phyloP scores from a whole-genome alignment of 441 rosid species.

The Iberis amara region DNA sequence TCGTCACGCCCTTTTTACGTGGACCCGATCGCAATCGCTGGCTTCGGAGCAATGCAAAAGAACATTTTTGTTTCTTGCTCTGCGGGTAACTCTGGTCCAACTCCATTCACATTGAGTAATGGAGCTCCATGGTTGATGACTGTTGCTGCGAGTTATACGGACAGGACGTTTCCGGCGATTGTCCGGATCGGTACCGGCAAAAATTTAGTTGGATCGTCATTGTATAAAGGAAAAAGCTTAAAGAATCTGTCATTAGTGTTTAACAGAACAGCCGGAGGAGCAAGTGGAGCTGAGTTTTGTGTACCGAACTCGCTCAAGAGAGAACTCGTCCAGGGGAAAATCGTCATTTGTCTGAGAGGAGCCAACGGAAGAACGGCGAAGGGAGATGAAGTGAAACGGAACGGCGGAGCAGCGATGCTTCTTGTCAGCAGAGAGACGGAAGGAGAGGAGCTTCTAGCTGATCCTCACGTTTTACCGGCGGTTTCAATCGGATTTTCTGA shows the following conservation, averaged over 20 bases:
- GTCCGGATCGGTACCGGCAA: constrained; percentile 41
- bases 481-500: constrained; percentile 36
- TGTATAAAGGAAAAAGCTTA: constrained; percentile 34
- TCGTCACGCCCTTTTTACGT: constrained; percentile 37
- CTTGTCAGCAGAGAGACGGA: constrained; percentile 30
- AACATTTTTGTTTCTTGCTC: constrained; percentile 57
- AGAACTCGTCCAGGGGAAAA: constrained; percentile 40
- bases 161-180: constrained; percentile 49
- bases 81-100: constrained; percentile 58
- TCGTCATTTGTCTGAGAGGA: constrained; percentile 51
- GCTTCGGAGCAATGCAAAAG: constrained; percentile 42
- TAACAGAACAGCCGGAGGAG: constrained; percentile 30
- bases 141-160: constrained; percentile 56
- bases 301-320: constrained; percentile 25
- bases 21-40: constrained; percentile 45
- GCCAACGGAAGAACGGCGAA: constrained; percentile 26
- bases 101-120: constrained; percentile 35
- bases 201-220: constrained; percentile 40
- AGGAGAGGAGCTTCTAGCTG: constrained; percentile 51
- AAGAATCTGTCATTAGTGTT: constrained; percentile 24
- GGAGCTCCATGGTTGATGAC: constrained; percentile 69
- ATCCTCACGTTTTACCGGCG: constrained; percentile 47
- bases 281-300: constrained; percentile 27
- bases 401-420: constrained; percentile 48
- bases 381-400: constrained; percentile 47